A percentile compares a stretch with the other conserved stretches of the same genome.
Evolutionary conservation across 2,329 filamentous ascomycete genomes (phyloP).

Genomic region (Triangularia setosa): DNA sequence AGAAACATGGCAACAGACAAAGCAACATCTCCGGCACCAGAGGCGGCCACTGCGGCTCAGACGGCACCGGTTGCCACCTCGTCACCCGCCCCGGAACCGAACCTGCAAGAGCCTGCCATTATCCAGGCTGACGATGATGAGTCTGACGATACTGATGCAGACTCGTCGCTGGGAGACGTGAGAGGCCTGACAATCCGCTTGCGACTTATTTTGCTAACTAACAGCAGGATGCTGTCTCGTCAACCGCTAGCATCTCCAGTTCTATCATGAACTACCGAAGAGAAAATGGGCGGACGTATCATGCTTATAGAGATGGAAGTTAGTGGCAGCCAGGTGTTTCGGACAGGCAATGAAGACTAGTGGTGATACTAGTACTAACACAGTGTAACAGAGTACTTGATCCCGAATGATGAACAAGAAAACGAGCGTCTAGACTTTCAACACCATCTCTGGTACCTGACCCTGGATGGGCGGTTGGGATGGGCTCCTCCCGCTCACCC

Average conservation of each 20-base stretch:
- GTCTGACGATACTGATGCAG: background rate
- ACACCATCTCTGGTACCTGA: conserved; percentile 33
- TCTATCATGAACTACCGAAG: conserved; percentile 18
- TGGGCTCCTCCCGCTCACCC: conserved; percentile 29
- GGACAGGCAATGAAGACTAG: background rate
- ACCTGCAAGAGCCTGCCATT: background rate
- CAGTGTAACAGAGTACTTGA: background rate
- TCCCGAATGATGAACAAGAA: conserved; percentile 25
- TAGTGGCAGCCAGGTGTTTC: background rate
- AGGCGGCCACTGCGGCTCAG: background rate
- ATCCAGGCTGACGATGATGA: background rate
- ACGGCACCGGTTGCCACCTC: background rate
- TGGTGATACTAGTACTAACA: background rate
- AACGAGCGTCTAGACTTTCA: conserved; percentile 16
- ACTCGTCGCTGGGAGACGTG: background rate
- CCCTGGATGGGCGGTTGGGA: conserved; percentile 32
- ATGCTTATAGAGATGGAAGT: conserved; percentile 12
- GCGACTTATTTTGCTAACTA: background rate
- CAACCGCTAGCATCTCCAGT: background rate
- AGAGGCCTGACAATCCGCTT: background rate
- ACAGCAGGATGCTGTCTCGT: conserved; percentile 7
- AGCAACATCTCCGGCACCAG: background rate
- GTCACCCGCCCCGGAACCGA: background rate
- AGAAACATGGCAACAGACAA: background rate
- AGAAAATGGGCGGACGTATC: conserved; percentile 17